A percentile compares a stretch with the other conserved stretches of the same genome.
phyloP scores from a whole-genome alignment of 352 stramenopile genomes.

The Saprolegnia parasitica region DNA sequence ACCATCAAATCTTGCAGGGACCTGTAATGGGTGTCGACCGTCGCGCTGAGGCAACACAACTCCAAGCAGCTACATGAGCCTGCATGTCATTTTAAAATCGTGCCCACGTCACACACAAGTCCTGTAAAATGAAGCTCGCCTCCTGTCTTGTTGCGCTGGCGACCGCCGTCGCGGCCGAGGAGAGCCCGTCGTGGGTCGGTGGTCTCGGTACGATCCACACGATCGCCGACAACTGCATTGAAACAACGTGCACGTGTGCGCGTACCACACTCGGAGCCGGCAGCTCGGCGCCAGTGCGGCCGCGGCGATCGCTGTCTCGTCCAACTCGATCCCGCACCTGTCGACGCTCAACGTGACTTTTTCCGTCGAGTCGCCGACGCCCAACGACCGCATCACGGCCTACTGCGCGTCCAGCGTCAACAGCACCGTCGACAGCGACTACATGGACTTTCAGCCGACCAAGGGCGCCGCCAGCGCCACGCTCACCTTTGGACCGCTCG shows the following conservation, averaged over 20 bases:
- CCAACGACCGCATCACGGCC: conserved; percentile 3
- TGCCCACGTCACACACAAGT: too few species aligned
- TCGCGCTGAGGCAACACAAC: too few species aligned
- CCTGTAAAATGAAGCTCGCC: not conserved
- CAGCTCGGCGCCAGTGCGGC: not conserved
- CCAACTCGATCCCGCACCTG: not conserved
- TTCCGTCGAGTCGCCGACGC: not conserved
- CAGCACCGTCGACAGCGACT: conserved; percentile 3
- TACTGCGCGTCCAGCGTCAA: conserved; percentile 11
- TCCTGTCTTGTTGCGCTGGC: not conserved
- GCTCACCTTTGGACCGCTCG: conserved; percentile 39
- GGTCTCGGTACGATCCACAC: not conserved
- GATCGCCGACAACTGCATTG: not conserved
- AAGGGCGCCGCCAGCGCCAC: conserved; percentile 14
- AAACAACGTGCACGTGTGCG: not conserved
- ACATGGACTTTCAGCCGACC: conserved; percentile 25
- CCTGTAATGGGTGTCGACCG: too few species aligned
- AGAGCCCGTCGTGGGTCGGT: not conserved
- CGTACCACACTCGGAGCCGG: not conserved
- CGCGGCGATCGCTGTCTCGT: not conserved
- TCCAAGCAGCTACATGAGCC: too few species aligned
- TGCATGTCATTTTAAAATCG: too few species aligned
- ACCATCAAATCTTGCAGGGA: too few species aligned
- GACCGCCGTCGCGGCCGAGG: not conserved
- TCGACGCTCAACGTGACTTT: conserved; percentile 7